A percentile compares a stretch with the other conserved stretches of the same genome.
These are phyloP conservation scores for Fusarium longipes DNA, from an alignment of 2,329 filamentous ascomycete species.

Conservation along the genomic window DNA sequence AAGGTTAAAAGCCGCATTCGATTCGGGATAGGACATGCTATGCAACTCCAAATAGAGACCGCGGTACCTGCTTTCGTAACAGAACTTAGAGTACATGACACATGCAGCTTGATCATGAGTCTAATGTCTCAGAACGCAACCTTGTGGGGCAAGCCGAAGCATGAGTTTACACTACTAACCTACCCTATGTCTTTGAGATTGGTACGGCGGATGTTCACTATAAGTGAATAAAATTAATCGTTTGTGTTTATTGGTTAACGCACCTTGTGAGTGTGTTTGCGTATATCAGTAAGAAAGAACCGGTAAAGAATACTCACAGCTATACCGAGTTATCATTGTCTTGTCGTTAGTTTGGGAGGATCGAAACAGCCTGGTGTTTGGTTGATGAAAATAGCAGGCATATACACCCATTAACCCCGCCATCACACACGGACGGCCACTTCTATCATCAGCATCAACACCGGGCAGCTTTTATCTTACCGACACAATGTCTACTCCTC, in stretches of 20 bases:
- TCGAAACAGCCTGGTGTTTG: background rate
- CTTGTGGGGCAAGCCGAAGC: background rate
- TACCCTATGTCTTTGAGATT: conserved; percentile 17
- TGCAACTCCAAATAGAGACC: background rate
- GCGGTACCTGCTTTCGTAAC: background rate
- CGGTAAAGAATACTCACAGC: background rate
- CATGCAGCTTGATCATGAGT: conserved; percentile 1
- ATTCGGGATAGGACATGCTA: background rate
- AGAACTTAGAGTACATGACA: background rate
- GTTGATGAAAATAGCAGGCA: background rate
- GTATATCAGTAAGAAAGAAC: too few relatives aligned
- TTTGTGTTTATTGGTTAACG: background rate
- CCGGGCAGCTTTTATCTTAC: background rate
- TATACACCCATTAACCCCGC: conserved; percentile 25
- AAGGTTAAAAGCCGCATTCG: background rate
- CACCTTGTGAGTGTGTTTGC: background rate
- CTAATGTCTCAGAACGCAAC: background rate
- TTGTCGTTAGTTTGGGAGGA: background rate
- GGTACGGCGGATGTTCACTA: too few relatives aligned
- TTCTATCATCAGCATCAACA: conserved; percentile 15
- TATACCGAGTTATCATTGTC: background rate
- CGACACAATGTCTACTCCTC: conserved; percentile 22
- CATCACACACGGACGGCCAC: background rate
- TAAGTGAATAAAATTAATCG: background rate
- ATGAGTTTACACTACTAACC: too few relatives aligned